Percentiles rank a stretch among this genome's conserved stretches.
Evolutionary conservation across 805 yeast genomes (phyloP).

Genomic region (Candida nemodendra): DNA sequence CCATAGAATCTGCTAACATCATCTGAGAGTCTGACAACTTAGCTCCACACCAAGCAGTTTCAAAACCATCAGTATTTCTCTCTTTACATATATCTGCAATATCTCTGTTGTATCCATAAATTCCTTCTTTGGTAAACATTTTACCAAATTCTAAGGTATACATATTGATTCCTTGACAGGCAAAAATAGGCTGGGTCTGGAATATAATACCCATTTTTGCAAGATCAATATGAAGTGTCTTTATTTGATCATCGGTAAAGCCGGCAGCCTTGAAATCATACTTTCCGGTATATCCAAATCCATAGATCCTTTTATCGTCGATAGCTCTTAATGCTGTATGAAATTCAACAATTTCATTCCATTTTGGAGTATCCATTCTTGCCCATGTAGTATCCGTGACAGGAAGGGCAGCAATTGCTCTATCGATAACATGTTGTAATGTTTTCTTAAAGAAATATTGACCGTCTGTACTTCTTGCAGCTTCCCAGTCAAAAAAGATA

Average conservation of each 20-base stretch:
- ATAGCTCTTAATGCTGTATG: slow-evolving; percentile 46
- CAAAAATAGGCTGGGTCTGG: slow-evolving; percentile 46
- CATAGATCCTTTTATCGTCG: slow-evolving; percentile 53
- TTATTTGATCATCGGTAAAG: slow-evolving; percentile 44
- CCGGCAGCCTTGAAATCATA: slow-evolving; percentile 64
- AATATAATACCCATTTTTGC: slow-evolving; percentile 57
- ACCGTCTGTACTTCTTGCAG: slow-evolving; percentile 60
- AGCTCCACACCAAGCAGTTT: slow-evolving; percentile 24
- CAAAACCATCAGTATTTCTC: slow-evolving; percentile 19
- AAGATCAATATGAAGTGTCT: slow-evolving; percentile 51
- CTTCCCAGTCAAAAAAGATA: slow-evolving; percentile 56
- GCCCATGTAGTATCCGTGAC: slow-evolving; percentile 62
- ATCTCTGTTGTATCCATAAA: slow-evolving; percentile 39
- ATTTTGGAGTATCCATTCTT: slow-evolving; percentile 61
- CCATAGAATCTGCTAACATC: slow-evolving; percentile 20
- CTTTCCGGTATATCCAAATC: slow-evolving; percentile 59
- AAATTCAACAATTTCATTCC: slow-evolving; percentile 48
- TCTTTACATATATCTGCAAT: slow-evolving; percentile 14
- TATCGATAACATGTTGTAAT: slow-evolving; percentile 52
- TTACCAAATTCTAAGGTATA: slow-evolving; percentile 50
- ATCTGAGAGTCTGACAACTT: slow-evolving; percentile 20
- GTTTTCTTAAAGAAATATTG: slow-evolving; percentile 50
- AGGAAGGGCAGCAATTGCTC: slow-evolving; percentile 55
- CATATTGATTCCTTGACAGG: slow-evolving; percentile 59
- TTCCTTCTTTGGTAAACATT: slow-evolving; percentile 51